phyloP scores from a whole-genome alignment of 352 stramenopile species.

The Pythium aristosporum region DNA sequence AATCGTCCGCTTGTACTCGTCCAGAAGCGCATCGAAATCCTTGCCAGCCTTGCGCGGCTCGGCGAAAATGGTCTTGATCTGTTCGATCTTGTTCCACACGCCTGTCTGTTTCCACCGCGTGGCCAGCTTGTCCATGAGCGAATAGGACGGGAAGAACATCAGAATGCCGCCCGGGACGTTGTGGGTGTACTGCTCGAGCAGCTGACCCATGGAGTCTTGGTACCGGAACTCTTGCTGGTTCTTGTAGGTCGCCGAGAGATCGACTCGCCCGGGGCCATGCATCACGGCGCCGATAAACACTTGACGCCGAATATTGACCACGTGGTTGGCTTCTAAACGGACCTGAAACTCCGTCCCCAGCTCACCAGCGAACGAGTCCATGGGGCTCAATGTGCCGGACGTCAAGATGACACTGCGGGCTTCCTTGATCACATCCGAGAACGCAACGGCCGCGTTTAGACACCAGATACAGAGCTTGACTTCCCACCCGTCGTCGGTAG shows the following conservation, averaged over 20 bases:
- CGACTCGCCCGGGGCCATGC: constrained; percentile 58
- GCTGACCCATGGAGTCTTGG: constrained; percentile 78
- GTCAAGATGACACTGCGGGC: constrained; percentile 79
- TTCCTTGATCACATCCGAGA: constrained; percentile 69
- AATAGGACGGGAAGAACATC: constrained; percentile 88
- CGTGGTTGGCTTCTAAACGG: constrained; percentile 81
- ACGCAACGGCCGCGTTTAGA: constrained; percentile 79
- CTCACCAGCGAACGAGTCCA: constrained; percentile 87
- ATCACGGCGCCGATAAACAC: constrained; percentile 78
- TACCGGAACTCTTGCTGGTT: constrained; percentile 83
- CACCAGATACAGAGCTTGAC: constrained; percentile 88
- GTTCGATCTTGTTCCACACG: constrained; percentile 56
- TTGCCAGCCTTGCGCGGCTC: constrained; percentile 78
- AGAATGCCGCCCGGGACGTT: constrained; percentile 75
- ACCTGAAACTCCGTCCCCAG: constrained; percentile 80
- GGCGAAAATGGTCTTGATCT: constrained; percentile 59
- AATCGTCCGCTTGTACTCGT: constrained; percentile 71
- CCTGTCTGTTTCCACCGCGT: constrained; percentile 72
- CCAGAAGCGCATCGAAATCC: constrained; percentile 76
- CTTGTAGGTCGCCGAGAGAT: constrained; percentile 75
- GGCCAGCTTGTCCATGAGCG: constrained; percentile 68
- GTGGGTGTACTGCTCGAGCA: constrained; percentile 67
- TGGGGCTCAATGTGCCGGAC: constrained; percentile 81
- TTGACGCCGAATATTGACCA: constrained; percentile 87
- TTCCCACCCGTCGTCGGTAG: constrained; percentile 40